phyloP scores from a whole-genome alignment of 2,329 filamentous ascomycete species.

The Trichoderma asperellum region DNA sequence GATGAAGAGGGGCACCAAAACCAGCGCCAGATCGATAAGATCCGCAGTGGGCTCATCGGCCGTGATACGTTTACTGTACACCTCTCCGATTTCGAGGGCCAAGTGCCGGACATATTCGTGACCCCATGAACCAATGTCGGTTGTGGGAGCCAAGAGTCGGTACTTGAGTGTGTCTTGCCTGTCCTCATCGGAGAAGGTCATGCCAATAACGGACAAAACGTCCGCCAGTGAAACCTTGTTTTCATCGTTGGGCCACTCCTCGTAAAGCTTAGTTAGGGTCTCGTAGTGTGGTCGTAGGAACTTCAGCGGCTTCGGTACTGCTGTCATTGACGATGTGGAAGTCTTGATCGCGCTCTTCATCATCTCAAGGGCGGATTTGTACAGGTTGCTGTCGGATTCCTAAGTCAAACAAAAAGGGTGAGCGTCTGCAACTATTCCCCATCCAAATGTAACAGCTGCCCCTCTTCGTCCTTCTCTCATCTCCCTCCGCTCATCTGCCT shows the following conservation, averaged over 20 bases:
- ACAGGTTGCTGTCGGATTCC: slow-evolving; percentile 85
- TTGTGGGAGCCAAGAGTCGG: slow-evolving; percentile 82
- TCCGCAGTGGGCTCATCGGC: slow-evolving; percentile 84
- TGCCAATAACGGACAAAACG: slow-evolving; percentile 94
- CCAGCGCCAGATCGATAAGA: slow-evolving; percentile 79
- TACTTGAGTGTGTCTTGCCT: slow-evolving; percentile 96
- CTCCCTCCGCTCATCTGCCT: background rate
- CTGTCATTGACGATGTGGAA: slow-evolving; percentile 98
- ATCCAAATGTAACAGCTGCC: background rate
- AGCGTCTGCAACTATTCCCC: slow-evolving; percentile 8
- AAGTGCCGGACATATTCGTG: slow-evolving; percentile 98
- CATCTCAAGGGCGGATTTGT: slow-evolving; percentile 88
- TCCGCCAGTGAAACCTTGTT: slow-evolving; percentile 92
- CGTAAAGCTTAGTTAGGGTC: slow-evolving; percentile 82
- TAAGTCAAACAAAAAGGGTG: slow-evolving; percentile 42
- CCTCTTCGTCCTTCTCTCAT: background rate
- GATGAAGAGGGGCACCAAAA: slow-evolving; percentile 90
- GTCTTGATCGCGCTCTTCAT: slow-evolving; percentile 99
- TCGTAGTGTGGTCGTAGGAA: slow-evolving; percentile 97
- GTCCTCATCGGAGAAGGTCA: slow-evolving; percentile 98
- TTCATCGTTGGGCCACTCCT: slow-evolving; percentile 81
- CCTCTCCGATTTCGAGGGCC: slow-evolving; percentile 92
- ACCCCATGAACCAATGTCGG: slow-evolving; percentile 95
- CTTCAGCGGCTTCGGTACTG: slow-evolving; percentile 96
- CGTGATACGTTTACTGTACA: slow-evolving; percentile 84